Percentiles rank a stretch among this genome's conserved stretches.
Conservation (phyloP, 768 basidiomycete genomes). For the Boletus bicolor region DNA sequence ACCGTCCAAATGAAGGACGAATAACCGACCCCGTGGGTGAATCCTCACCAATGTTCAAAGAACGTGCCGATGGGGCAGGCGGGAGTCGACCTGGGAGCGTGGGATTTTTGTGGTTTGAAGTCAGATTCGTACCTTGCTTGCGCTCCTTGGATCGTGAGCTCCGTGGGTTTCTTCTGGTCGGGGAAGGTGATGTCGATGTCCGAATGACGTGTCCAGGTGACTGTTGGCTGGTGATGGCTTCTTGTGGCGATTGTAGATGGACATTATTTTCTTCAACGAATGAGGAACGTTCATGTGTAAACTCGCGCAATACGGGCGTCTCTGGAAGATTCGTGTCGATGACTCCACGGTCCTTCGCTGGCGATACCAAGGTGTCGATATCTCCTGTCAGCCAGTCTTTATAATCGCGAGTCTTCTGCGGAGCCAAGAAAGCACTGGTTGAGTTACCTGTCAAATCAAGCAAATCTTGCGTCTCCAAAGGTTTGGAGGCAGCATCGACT, state of each 20-base stretch:
- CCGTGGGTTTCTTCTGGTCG: slow-evolving; percentile 16
- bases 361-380: slow-evolving; percentile 37
- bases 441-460: slow-evolving; percentile 16
- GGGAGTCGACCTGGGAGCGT: slow-evolving; percentile 4
- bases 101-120: slow-evolving; percentile 9
- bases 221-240: slow-evolving; percentile 31
- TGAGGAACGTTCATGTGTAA: slow-evolving; percentile 71
- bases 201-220: slow-evolving; percentile 4
- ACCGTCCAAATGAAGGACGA: slow-evolving; percentile 12
- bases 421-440: slow-evolving; percentile 2
- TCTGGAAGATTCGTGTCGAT: slow-evolving; percentile 23
- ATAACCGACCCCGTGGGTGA: neutral
- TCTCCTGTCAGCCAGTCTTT: slow-evolving; percentile 78
- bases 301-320: slow-evolving; percentile 58
- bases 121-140: slow-evolving; percentile 10
- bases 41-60: slow-evolving; percentile 12
- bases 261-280: slow-evolving; percentile 49
- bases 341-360: slow-evolving; percentile 15
- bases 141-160: slow-evolving; percentile 38
- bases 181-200: slow-evolving; percentile 18
- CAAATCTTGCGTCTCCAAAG: slow-evolving; percentile 18
- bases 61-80: slow-evolving; percentile 1
- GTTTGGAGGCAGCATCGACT: slow-evolving; percentile 46
- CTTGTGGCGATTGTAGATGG: slow-evolving; percentile 29
- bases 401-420: slow-evolving; percentile 31